Base-by-base conservation (phyloP, 805 yeast genomes). In the Trichomonascus vanleenenianus region DNA sequence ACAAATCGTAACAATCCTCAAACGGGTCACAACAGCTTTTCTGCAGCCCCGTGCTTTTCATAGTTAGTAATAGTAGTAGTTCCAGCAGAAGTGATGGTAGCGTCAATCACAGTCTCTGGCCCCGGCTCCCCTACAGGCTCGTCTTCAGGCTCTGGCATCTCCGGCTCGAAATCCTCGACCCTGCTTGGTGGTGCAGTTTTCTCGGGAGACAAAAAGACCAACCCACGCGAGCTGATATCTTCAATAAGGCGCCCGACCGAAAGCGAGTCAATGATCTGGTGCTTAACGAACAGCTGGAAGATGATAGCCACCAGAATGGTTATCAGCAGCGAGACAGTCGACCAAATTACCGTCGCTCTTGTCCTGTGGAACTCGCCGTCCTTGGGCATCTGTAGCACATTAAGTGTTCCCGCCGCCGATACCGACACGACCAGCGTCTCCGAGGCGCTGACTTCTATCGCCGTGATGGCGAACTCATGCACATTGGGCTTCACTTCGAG, bases 391-490 rank as follows among this genome's bases (percentile, higher is more conserved):
- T 68, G 70, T 47, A 81, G 64, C 7, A 86, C 78, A 53, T 74
- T 78, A 25, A 87, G 74, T 1, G 86, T 73, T 50, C 83, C 81
- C 2, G 93, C 85, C 1, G 89, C 94, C 30, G 91, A 81, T 0
- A 79, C 81, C 18, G 86, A 75, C 2, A 86, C 91, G 41, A 86
- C 64, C 45, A 71, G 72, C 42, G 74, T 65, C 6, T 89, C 87
- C 58, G 78, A 72, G 11, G 84, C 81, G 3, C 87, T 80, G 49
- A 86, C 80, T 2, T 77, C 67, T 8, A 85, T 77, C 38, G 75
- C 73, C 0, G 96, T 87, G 43, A 87, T 79, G 20, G 94, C 87
- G 61, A 85, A 85, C 7, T 73, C 68, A 60, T 88, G 96, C 45
- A 84, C 79, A 49, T 82, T 75, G 37, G 73, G 73, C 45, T 78